Conservation (phyloP, 257 asterid genomes). For the Nicotiana attenuata region DNA sequence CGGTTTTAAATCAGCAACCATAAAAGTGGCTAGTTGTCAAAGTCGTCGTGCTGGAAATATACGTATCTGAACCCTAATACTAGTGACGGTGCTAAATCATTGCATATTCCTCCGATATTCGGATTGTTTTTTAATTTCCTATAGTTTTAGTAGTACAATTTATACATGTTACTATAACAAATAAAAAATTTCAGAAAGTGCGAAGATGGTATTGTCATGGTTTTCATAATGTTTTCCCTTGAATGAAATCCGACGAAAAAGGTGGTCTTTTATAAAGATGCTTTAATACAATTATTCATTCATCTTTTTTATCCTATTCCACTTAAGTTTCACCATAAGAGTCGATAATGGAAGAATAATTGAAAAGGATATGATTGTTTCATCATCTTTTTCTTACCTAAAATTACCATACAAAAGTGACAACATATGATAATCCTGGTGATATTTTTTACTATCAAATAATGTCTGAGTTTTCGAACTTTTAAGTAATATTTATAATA, state of each 20-base stretch:
- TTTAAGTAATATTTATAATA: not conserved
- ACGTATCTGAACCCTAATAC: too few species aligned
- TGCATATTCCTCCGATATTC: too few species aligned
- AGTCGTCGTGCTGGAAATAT: too few species aligned
- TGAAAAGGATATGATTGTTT: slow-evolving; percentile 5
- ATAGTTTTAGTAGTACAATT: too few species aligned
- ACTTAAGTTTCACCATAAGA: slow-evolving; percentile 1
- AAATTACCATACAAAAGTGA: not conserved
- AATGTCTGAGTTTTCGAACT: not conserved
- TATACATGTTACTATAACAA: too few species aligned
- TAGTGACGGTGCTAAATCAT: too few species aligned
- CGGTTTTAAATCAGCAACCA: too few species aligned
- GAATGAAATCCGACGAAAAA: not conserved
- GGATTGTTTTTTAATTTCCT: too few species aligned
- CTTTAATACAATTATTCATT: slow-evolving; percentile 11
- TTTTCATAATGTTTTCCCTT: slow-evolving; percentile 6
- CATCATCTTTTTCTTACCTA: not conserved
- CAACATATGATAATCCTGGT: not conserved
- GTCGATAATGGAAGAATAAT: not conserved
- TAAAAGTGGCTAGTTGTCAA: too few species aligned
- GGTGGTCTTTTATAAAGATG: not conserved
- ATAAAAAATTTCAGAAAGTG: not conserved
- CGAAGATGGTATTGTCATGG: not conserved
- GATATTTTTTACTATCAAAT: not conserved
- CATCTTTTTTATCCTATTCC: slow-evolving; percentile 4